Base-by-base conservation (phyloP, 306 rosid species). In the Lotus japonicus region DNA sequence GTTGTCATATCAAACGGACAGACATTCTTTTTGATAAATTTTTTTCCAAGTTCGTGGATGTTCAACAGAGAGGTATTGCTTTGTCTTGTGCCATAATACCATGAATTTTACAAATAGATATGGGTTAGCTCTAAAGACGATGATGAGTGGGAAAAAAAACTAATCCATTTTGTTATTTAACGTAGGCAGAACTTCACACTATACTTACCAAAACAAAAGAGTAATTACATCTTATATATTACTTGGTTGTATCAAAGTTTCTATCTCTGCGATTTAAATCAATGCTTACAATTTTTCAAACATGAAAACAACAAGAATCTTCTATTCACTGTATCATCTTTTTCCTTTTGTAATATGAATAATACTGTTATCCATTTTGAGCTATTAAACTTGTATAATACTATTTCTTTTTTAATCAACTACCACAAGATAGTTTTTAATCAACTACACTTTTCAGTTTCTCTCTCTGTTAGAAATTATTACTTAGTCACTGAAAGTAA, bases 21-120 rank as follows among this genome's bases (percentile, higher is more conserved):
- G 97, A 94, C 74, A 82, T 94, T 59, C 96, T 94, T 81, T 94
- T 94, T 85, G 97, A 94, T 66, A 90, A 94, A 76, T 88, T 94
- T 76, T 94, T 86, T 90, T 67, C 87, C 39, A 90, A 90, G 83
- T 90, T 94, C 57, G 48, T 79, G 48, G 87, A 80, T 66, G 92
- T 80, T 78, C 84, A 85, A 82, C 97, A 90, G 70, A 86, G 88
- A 94, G 98, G 98, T 94, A 58, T 18, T 56, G 44, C 39, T 70
- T 80, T 36, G 58, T 44, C 36, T 74, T 72, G 49, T 33, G 42
- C 62, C 21, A 18, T 53, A 52, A 31, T 52, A 28, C 4, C 3
- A 11, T 53, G 43, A 61, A 14, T 62, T 77, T 61, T 54, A 12
- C 17, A 69, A 69, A 35, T 62, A 5, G 45, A 11, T 21, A 13